Base-by-base conservation (phyloP, 495 filamentous ascomycete species). In the Penicillium soppii region DNA sequence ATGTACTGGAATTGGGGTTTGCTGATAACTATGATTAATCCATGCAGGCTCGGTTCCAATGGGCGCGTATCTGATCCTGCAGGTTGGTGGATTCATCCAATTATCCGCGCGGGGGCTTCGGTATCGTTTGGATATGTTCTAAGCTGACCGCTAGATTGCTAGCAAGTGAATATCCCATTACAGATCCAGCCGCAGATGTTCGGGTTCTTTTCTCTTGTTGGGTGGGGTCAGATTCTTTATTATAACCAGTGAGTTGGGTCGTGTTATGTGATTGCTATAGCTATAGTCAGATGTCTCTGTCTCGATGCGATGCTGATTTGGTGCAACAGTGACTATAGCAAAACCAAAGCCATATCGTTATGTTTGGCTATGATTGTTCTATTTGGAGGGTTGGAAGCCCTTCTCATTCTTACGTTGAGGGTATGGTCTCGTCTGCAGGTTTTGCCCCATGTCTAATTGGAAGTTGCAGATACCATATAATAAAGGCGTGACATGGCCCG, bases 111-210 rank as follows among this genome's bases (percentile, higher is more conserved):
- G 17, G 2, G 9, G 12, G 4, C 7, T 41, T 19, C 2, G 17
- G 5, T 17, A 3, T 44, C n/a, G 16, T n/a, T 44, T 32, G 15
- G 4, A n/a, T 30, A n/a, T n/a, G 9, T 7, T 20, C 22, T 15
- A n/a, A 2, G 0, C 16, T 44, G 26, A 44, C 42, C 7, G 16
- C 17, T 22, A n/a, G 17, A 2, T 32, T 21, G 16, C 10, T 71
- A 90, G 74, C 73, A 84, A 52, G 88, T 91, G 69, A 91, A 90
- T 62, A 75, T 89, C 30, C 84, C 87, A 0, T 65, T 91, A 12
- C 86, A 90, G 49, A 74, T 90, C 7, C 88, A 91, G 67, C 85
- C 88, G 6, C 87, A 90, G 58, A 70, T 80, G 3, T 90, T 91
- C 55, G 78, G 82, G 52, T 65, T 71, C 10, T 77, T 90, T 13